phyloP scores from a whole-genome alignment of 2,329 filamentous ascomycete species.

The Pseudogymnoascus sp. region DNA sequence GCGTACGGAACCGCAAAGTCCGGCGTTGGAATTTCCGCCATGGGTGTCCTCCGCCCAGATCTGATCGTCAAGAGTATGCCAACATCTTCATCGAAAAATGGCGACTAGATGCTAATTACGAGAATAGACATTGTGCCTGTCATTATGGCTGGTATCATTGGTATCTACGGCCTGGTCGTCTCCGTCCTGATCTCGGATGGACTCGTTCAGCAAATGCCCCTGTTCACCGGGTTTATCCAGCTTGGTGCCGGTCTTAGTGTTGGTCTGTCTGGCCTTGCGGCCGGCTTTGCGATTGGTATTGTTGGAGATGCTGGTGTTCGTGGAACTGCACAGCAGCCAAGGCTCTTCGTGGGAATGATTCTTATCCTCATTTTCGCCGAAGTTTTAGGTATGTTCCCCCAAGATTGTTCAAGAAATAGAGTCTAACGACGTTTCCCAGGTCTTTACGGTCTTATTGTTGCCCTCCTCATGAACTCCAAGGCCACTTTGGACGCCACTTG shows the following conservation, averaged over 20 bases:
- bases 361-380: constrained; percentile 79
- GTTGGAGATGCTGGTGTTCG: constrained; percentile 84
- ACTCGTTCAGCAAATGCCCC: constrained; percentile 60
- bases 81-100: neutral
- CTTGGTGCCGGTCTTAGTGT: constrained; percentile 75
- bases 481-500: constrained; percentile 56
- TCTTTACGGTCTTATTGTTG: constrained; percentile 98
- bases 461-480: constrained; percentile 99
- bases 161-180: constrained; percentile 91
- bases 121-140: constrained; percentile 89
- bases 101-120: constrained; percentile 14
- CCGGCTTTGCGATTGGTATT: constrained; percentile 80
- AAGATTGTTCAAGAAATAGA: constrained; percentile 10
- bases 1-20: constrained; percentile 99
- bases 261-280: constrained; percentile 74
- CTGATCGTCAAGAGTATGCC: constrained; percentile 96
- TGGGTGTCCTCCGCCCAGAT: constrained; percentile 96
- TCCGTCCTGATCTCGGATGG: constrained; percentile 80
- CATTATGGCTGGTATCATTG: constrained; percentile 99
- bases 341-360: constrained; percentile 71
- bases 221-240: constrained; percentile 80
- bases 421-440: constrained; percentile 41
- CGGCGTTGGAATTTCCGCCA: constrained; percentile 94
- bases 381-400: constrained; percentile 57
- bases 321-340: constrained; percentile 63